phyloP scores from a whole-genome alignment of 2,329 filamentous ascomycete genomes.

The Colletotrichum salicis region DNA sequence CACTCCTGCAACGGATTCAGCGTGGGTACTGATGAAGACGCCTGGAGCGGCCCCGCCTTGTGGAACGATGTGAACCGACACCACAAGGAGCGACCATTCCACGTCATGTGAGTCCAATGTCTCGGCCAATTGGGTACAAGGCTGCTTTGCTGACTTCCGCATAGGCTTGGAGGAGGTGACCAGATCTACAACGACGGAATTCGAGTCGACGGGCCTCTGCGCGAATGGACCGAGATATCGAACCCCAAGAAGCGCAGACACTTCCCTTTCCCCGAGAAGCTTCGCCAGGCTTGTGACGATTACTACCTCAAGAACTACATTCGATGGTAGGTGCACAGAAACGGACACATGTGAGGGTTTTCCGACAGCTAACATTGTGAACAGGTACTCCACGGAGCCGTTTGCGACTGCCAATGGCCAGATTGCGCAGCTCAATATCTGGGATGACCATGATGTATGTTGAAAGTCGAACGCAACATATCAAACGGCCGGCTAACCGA shows the following conservation, averaged over 20 bases:
- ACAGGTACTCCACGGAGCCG: slow-evolving; percentile 77
- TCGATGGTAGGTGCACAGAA: slow-evolving; percentile 63
- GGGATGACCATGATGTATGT: slow-evolving; percentile 89
- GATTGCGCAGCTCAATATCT: slow-evolving; percentile 96
- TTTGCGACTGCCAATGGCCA: slow-evolving; percentile 89
- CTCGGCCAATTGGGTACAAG: not conserved
- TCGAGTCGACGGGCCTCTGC: slow-evolving; percentile 83
- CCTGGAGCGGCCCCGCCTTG: slow-evolving; percentile 88
- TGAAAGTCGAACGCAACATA: not conserved
- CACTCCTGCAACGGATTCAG: slow-evolving; percentile 98
- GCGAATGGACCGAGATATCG: slow-evolving; percentile 82
- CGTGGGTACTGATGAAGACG: slow-evolving; percentile 83
- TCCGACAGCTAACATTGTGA: slow-evolving; percentile 65
- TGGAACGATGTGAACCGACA: slow-evolving; percentile 93
- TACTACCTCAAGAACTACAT: slow-evolving; percentile 95
- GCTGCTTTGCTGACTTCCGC: slow-evolving; percentile 56
- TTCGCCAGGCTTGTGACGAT: slow-evolving; percentile 85
- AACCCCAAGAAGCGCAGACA: slow-evolving; percentile 86
- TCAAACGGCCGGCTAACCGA: slow-evolving; percentile 32
- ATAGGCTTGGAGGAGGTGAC: slow-evolving; percentile 83
- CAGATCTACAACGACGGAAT: slow-evolving; percentile 98
- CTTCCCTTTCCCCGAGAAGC: slow-evolving; percentile 78
- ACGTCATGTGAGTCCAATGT: slow-evolving; percentile 76
- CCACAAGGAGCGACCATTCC: slow-evolving; percentile 84
- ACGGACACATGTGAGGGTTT: not conserved